Evolutionary conservation across 371 early-diverging fungal genomes (phyloP).

Genomic region (Paraphysoderma sedebokerense): DNA sequence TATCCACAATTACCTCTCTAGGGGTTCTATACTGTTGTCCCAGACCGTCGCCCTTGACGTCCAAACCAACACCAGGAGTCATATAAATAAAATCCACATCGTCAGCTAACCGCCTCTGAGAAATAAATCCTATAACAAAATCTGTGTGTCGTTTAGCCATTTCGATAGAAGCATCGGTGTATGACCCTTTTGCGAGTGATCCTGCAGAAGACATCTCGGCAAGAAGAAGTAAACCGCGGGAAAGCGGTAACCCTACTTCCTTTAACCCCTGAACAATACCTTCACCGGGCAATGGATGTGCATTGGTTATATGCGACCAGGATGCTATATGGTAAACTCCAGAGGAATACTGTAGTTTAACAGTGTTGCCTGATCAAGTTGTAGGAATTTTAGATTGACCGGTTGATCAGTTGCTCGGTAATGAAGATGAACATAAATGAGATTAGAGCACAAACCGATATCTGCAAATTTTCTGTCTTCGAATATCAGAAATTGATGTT

Average conservation of each 20-base stretch:
- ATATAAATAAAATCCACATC: conserved; percentile 67
- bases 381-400: neutral
- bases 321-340: conserved; percentile 83
- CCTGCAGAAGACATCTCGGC: conserved; percentile 93
- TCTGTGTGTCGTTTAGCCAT: conserved; percentile 72
- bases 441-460: conserved; percentile 11
- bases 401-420: neutral
- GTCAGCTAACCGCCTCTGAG: conserved; percentile 49
- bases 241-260: conserved; percentile 63
- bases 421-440: neutral
- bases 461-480: conserved; percentile 97
- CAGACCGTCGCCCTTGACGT: conserved; percentile 58
- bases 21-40: conserved; percentile 94
- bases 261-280: conserved; percentile 82
- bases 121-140: conserved; percentile 90
- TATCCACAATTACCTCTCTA: conserved; percentile 58
- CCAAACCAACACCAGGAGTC: conserved; percentile 88
- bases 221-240: conserved; percentile 65
- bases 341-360: conserved; percentile 74
- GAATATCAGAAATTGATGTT: conserved; percentile 88
- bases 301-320: conserved; percentile 91
- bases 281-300: conserved; percentile 86
- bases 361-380: conserved; percentile 63
- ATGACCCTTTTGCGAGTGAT: conserved; percentile 57
- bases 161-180: conserved; percentile 67